phyloP scores from a whole-genome alignment of 768 basidiomycete genomes.

The Mycena vulgaris region DNA sequence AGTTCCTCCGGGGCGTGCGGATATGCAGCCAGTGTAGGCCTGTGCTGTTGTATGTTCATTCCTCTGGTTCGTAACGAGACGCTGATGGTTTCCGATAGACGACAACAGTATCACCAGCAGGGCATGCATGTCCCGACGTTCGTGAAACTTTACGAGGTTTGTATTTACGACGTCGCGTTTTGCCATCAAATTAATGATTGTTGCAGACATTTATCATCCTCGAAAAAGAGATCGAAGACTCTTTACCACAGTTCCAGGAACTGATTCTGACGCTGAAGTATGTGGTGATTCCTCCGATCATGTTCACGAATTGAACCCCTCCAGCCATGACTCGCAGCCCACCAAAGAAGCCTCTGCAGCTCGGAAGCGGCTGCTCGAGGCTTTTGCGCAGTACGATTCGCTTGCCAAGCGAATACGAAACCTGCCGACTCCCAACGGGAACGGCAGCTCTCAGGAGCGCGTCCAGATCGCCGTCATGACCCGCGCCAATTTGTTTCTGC shows the following conservation, averaged over 20 bases:
- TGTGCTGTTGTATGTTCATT: slow-evolving; percentile 75
- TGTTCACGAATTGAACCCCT: slow-evolving; percentile 12
- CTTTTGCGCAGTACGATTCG: slow-evolving; percentile 91
- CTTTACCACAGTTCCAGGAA: slow-evolving; percentile 92
- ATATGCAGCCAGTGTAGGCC: slow-evolving; percentile 90
- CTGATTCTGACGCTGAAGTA: slow-evolving; percentile 81
- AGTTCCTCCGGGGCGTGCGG: slow-evolving; percentile 90
- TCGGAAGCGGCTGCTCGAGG: slow-evolving; percentile 87
- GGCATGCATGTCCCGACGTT: slow-evolving; percentile 71
- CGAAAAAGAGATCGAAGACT: slow-evolving; percentile 92
- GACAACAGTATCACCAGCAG: slow-evolving; percentile 85
- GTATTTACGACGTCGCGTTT: slow-evolving; percentile 9
- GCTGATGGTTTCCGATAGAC: slow-evolving; percentile 59
- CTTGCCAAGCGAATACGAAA: slow-evolving; percentile 88
- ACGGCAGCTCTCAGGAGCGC: slow-evolving; percentile 83
- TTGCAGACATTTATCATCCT: slow-evolving; percentile 76
- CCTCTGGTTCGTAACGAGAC: background rate
- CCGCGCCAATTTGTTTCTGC: slow-evolving; percentile 85
- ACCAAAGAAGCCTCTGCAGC: slow-evolving; percentile 77
- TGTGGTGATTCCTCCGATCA: slow-evolving; percentile 32
- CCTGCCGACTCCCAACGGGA: slow-evolving; percentile 73
- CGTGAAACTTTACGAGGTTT: slow-evolving; percentile 79
- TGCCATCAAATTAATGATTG: slow-evolving; percentile 1
- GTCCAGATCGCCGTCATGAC: slow-evolving; percentile 87
- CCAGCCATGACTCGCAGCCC: slow-evolving; percentile 63